phyloP scores from a whole-genome alignment of 202 grass and related monocot species.

The Elaeis oleifera region DNA sequence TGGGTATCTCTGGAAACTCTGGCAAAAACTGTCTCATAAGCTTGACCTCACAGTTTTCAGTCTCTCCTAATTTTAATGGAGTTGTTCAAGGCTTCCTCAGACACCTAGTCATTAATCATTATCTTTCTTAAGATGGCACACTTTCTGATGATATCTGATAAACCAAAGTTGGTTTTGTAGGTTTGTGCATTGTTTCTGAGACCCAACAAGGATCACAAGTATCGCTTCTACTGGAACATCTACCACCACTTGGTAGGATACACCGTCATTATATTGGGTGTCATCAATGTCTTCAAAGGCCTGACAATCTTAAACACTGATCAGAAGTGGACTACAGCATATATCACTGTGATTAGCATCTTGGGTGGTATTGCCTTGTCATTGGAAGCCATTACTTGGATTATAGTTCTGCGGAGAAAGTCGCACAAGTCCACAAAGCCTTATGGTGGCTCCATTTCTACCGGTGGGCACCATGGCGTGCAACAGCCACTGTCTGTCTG shows the following conservation, averaged over 20 bases:
- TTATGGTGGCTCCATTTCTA: constrained; percentile 14
- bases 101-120: too few species aligned
- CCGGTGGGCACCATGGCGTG: constrained; percentile 26
- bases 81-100: too few species aligned
- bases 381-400: constrained; percentile 68
- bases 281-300: constrained; percentile 90
- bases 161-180: constrained; percentile 18
- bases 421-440: constrained; percentile 29
- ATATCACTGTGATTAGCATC: constrained; percentile 46
- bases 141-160: too few species aligned
- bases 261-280: constrained; percentile 67
- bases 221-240: constrained; percentile 64
- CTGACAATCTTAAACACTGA: constrained; percentile 43
- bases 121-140: too few species aligned
- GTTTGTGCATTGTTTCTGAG: constrained; percentile 79
- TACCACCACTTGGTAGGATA: constrained; percentile 88
- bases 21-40: too few species aligned
- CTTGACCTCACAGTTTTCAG: too few species aligned
- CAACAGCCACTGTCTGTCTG: background rate
- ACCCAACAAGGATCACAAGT: constrained; percentile 72
- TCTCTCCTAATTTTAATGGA: too few species aligned
- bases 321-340: constrained; percentile 58
- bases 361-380: constrained; percentile 46
- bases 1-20: too few species aligned
- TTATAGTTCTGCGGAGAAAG: constrained; percentile 38